Base-by-base conservation (phyloP, 1,139 yeast species). In the Komagataea norvegica region DNA sequence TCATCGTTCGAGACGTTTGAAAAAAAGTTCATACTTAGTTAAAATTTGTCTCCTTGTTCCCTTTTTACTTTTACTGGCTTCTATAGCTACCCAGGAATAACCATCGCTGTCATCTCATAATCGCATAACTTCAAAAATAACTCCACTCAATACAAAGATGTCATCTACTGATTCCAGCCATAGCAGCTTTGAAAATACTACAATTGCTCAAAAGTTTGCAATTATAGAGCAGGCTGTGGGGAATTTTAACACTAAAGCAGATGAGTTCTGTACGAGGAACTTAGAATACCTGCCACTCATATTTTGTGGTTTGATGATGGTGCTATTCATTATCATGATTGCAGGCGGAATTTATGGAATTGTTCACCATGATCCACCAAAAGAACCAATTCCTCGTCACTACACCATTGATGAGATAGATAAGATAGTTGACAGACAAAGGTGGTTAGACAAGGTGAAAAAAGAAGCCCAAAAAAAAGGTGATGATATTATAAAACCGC, bases 401-500 rank as follows among this genome's bases (percentile, higher is more conserved):
- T 29, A 29, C 17, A 29, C 31, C 8, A 10, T 19, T 19, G 31
- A 29, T 4, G 31, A 29, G 13, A 5, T 29, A 7, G 8, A 29
- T 19, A 29, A 29, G 31, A 19, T 29, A 8, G 31, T 19, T 3
- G 31, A 29, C 17, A 29, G 24, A n/a, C 31, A 29, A 14, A 9
- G 24, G 13, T 29, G 31, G 31, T 13, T 19, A n/a, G n/a, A 19
- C 8, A 19, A 8, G 6, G 24, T 29, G 18, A n/a, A 29, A 8
- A 29, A 13, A 13, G 24, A 19, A 19, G 31, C 15, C 8, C 3
- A 9, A 5, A n/a, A n/a, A 8, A 9, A 6, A n/a, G 31, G 31
- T 14, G 17, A 29, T 3, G 10, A 19, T 6, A 6, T 29, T 6
- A 6, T 15, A n/a, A 19, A 29, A 19, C 8, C n/a, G 5, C 5